Base-by-base conservation (phyloP, 176 grass and related monocot genomes). In the Aechmea fasciata region DNA sequence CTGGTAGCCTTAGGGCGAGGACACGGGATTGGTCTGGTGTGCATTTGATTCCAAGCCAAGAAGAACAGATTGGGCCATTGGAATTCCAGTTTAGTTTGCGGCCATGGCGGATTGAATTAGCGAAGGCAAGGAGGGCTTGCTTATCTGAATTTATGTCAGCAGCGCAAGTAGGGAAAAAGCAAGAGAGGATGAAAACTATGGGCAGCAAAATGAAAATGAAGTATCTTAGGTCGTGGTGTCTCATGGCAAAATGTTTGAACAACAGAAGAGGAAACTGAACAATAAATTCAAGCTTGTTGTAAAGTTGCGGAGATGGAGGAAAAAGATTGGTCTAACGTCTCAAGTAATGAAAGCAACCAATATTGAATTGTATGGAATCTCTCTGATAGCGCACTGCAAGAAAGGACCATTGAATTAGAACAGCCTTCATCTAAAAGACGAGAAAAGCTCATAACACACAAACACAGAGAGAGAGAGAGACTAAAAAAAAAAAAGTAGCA, bases 11-110 rank as follows among this genome's bases (percentile, higher is more conserved):
- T 55, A 99, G 79, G 54, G 87, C 77, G 48, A 65, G 66, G 79
- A 94, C 75, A 71, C 28, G 78, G 20, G 84, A 83, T 69, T 41
- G 65, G 69, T 93, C 85, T 2, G 17, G 24, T 52, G 83, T 67
- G 67, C 95, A 99, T 80, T 57, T 78, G 47, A 99, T 87, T 26
- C 95, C 95, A 84, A 90, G 87, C 95, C 95, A 99, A 41, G 84
- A 69, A 63, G 77, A 90, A 75, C 95, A 99, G 54, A 88, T 28
- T 61, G 84, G 82, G 52, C 65, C 79, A 51, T 90, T 93, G 71
- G 69, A 72, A 66, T 52, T 74, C 95, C 95, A 99, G 62, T 88
- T 86, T 59, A 94, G 77, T 73, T 78, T 93, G 29, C 80, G 86
- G 65, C 79, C 72, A 74, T 75, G 87, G 48, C 78, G 73, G 54